Conservation (phyloP, 2,329 filamentous ascomycete species). For the Mariannaea sp. region DNA sequence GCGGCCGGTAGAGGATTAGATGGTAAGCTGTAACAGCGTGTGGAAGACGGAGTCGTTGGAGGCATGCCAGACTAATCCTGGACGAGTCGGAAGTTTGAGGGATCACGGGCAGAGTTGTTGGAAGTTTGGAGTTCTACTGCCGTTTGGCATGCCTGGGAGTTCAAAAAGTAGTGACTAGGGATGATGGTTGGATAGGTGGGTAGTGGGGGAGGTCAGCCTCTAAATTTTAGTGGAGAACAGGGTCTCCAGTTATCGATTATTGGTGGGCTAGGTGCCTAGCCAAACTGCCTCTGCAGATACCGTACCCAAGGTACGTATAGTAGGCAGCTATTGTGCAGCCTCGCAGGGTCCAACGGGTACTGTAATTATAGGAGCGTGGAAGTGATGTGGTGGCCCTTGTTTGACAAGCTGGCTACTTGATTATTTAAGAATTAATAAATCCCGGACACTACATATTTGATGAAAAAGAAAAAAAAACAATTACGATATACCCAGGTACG, state of each 20-base stretch:
- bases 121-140: no score
- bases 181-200: constrained; percentile 3
- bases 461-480: no score
- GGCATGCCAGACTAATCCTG: constrained; percentile 6
- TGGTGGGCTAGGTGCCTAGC: no score
- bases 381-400: no score
- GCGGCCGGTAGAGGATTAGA: background rate
- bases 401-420: background rate
- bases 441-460: no score
- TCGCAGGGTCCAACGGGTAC: constrained; percentile 22
- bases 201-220: constrained; percentile 22
- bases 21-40: background rate
- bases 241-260: background rate
- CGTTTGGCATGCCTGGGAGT: constrained; percentile 11
- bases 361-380: background rate
- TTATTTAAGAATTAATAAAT: background rate
- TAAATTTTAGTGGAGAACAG: constrained; percentile 28
- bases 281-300: no score
- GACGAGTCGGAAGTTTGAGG: constrained; percentile 1
- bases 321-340: constrained; percentile 18
- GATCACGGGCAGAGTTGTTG: background rate
- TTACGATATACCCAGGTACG: no score
- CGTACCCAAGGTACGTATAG: no score
- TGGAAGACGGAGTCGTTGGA: background rate
- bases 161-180: constrained; percentile 21